Evolutionary conservation across 2,329 filamentous ascomycete species (phyloP), one percentile per base, ranked within the genome.

Genomic region (Diaporthe vexans): DNA sequence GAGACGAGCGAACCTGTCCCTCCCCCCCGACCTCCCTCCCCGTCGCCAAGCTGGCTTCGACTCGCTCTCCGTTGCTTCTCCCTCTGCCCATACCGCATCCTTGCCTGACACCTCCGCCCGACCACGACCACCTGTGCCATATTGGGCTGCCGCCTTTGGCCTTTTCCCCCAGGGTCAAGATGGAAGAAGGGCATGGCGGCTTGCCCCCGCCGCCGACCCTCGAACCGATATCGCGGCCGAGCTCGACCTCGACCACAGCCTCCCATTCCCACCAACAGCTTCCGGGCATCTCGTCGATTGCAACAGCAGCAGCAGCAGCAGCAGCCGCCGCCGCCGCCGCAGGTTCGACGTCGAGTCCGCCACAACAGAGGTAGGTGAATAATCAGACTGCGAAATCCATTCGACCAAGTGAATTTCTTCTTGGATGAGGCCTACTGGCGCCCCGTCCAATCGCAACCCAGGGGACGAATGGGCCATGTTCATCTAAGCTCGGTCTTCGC

Each of bases 161-260:
- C 78, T 51, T 77, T 79, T 65, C 59, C 52, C 79, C 77, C 76
- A 73, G 78, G 65, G 80, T 81, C 78, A 88, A 78, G 87, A 89
- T 77, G 83, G 75, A 76, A 69, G 71, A 63, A 24, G 73, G 37
- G 24, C 73, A 77, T 82, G 43, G 84, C 85, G 71, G 83, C 63
- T 79, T 86, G 58, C 80, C 84, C 54, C 79, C 83, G 51, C 82
- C 84, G 59, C 76, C 81, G 48, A 80, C 81, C 13, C 79, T 85
- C 56, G 88, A 90, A 76, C 83, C 86, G 24, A 85, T 88, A 74
- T 88, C 88, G 40, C 84, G 86, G 77, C 86, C 86, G 29, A 86
- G 84, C 77, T 88, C 88, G 43, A 85, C 86, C 3, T 87, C 88
- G 4, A 86, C 86, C 1, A 83, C 85, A 26, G 83, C 83, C 24